Base-by-base conservation (phyloP, 805 yeast genomes). In the Diddensiella santjacobensis region DNA sequence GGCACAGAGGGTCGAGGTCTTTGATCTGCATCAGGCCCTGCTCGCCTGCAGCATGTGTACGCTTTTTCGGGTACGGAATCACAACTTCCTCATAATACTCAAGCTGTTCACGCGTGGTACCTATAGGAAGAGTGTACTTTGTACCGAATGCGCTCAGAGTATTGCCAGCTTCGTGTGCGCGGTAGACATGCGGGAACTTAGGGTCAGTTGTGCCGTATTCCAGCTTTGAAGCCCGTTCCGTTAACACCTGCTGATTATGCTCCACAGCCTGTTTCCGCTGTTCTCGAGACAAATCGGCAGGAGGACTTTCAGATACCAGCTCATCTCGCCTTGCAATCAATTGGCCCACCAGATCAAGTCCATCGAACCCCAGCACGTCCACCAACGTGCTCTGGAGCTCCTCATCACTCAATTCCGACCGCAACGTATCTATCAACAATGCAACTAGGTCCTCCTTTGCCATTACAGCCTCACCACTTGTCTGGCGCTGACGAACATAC, bases 171-270 rank as follows among this genome's bases (percentile, higher is more conserved):
- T 80, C 87, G 44, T 77, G 79, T 39, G 83, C 71, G 53, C 85
- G 79, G 65, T 75, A 93, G 1, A 93, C 97, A 67, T 95, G 96
- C 0, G 97, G 96, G 58, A 88, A 91, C 46, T 75, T 24, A 2
- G 49, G 45, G 17, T 50, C 54, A 10, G 11, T 24, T 8, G 5
- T n/a, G n/a, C 39, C 44, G 13, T 26, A 24, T n/a, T 29, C 33
- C 10, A 50, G 42, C 23, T 33, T 44, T 4, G 40, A 29, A 8
- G 40, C 43, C 42, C 30, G 22, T 31, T 56, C 58, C 17, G 54
- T 58, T 11, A 61, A 53, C 15, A 33, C 42, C 4, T 57, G 53
- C 22, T 49, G 48, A 47, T 58, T 58, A 37, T 52, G 54, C 52
- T 42, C 40, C 33, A 56, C 57, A 24, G 53, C 53, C 35, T 51